These are phyloP conservation scores for Trichoderma pleuroti DNA, from an alignment of 2,329 filamentous ascomycete species.

Conservation along the genomic window DNA sequence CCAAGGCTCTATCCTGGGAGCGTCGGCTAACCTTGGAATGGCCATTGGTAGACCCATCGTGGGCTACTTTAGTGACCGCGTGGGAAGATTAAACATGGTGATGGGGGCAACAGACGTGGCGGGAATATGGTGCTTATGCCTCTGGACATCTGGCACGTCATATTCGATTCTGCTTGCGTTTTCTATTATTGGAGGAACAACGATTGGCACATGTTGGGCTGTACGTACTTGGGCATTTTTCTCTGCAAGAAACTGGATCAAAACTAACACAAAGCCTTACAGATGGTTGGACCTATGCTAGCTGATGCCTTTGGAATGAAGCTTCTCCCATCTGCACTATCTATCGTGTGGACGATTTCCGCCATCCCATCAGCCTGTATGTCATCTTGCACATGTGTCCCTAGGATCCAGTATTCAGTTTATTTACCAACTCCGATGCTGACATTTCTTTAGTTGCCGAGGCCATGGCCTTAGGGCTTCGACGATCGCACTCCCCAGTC, in stretches of 20 bases:
- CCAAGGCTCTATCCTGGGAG: conserved; percentile 60
- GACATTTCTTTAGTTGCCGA: conserved; percentile 1
- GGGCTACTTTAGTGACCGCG: conserved; percentile 58
- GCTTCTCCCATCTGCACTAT: conserved; percentile 13
- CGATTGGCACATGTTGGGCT: conserved; percentile 5
- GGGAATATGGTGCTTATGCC: conserved; percentile 8
- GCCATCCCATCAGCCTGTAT: conserved; percentile 11
- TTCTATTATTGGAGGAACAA: conserved; percentile 3
- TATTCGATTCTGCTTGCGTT: conserved; percentile 1
- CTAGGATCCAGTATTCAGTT: not conserved
- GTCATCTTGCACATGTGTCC: not conserved
- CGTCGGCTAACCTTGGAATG: conserved; percentile 61
- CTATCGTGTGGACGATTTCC: conserved; percentile 6
- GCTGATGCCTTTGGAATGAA: conserved; percentile 14
- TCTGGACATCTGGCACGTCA: conserved; percentile 1
- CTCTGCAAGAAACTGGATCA: not conserved
- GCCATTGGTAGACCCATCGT: conserved; percentile 56
- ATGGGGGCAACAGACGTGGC: conserved; percentile 42
- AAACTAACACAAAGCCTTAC: not conserved
- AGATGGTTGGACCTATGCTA: conserved; percentile 6
- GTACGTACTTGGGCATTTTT: not conserved
- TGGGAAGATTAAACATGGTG: conserved; percentile 62
- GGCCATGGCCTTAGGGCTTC: conserved; percentile 5
- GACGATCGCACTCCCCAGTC: not conserved
- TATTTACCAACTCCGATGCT: not conserved